Conservation (phyloP, 2,329 filamentous ascomycete genomes). For the Hymenoscyphus scutula region DNA sequence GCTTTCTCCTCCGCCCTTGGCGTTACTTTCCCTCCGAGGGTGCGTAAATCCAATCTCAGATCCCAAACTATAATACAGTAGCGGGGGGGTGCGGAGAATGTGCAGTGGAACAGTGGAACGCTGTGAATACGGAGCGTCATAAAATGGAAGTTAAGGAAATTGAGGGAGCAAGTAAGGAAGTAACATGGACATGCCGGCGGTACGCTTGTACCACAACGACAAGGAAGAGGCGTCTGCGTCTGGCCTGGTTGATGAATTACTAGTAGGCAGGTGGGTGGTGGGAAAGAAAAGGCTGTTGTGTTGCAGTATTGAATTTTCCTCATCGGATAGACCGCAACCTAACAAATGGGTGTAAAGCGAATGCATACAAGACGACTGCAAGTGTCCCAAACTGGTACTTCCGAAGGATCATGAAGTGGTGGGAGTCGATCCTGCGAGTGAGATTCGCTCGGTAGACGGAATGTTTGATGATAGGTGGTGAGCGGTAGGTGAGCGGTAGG, state of each 20-base stretch:
- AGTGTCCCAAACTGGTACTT: constrained; percentile 5
- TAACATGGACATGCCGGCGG: neutral
- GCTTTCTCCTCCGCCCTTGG: neutral
- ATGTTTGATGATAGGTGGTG: constrained; percentile 1
- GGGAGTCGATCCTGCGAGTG: constrained; percentile 15
- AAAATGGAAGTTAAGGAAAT: neutral
- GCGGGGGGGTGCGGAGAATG: constrained; percentile 12
- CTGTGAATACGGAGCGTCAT: neutral
- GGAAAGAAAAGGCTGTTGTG: constrained; percentile 5
- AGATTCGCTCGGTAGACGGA: constrained; percentile 13
- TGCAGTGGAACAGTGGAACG: neutral
- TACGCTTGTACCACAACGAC: constrained; percentile 13
- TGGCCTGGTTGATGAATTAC: constrained; percentile 12
- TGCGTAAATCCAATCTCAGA: constrained; percentile 7
- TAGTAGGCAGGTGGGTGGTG: neutral
- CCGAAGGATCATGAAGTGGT: constrained; percentile 11
- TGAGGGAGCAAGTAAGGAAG: neutral
- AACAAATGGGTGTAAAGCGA: neutral
- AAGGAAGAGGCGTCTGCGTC: neutral
- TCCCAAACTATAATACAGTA: constrained; percentile 1
- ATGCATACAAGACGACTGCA: neutral
- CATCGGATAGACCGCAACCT: constrained; percentile 6
- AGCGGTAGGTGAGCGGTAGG: neutral
- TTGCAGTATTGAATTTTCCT: constrained; percentile 17
- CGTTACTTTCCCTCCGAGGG: constrained; percentile 7